Base-by-base conservation (phyloP, 306 rosid genomes). In the Vigna trinervia region DNA sequence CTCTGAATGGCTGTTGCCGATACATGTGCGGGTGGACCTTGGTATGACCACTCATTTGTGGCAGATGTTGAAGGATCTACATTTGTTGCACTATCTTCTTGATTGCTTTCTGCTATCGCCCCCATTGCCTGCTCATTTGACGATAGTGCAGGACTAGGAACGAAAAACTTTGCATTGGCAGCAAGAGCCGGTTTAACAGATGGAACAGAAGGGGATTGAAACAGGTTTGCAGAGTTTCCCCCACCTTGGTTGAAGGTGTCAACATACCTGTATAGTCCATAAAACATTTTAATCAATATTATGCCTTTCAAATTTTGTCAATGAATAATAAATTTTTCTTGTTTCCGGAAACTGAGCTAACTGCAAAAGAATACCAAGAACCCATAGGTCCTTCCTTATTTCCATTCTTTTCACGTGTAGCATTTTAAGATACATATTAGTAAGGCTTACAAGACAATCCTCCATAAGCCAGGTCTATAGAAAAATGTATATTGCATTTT, bases 171-270 rank as follows among this genome's bases (percentile, higher is more conserved):
- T 12, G 97, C 88, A 81, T 85, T 91, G 73, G 89, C 79, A 50
- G 92, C 82, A 51, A 82, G 75, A 76, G 80, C 80, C 1, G 97
- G 91, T 82, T 94, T 91, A 20, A 89, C 85, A 28, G 90, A 85
- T 39, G 94, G 86, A 66, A 82, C 71, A 30, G 98, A 64, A 26
- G 96, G 96, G 38, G 96, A 84, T 53, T 90, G 96, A 77, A 91
- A 94, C 79, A 83, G 82, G 84, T 86, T 91, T 56, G 88, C 82
- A 0, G 96, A 86, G 79, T 61, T 87, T 81, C 92, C 96, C 41
- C 85, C 88, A 53, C 92, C 88, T 84, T 86, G 91, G 92, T 91
- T 94, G 84, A 94, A 94, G 74, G 96, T 94, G 86, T 94, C 98
- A 47, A 94, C 98, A 78, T 94, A 94, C 88, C 98, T 94, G 88